These are phyloP conservation scores for Falciphora oryzae DNA, from an alignment of 2,329 filamentous ascomycete species.

Conservation along the genomic window DNA sequence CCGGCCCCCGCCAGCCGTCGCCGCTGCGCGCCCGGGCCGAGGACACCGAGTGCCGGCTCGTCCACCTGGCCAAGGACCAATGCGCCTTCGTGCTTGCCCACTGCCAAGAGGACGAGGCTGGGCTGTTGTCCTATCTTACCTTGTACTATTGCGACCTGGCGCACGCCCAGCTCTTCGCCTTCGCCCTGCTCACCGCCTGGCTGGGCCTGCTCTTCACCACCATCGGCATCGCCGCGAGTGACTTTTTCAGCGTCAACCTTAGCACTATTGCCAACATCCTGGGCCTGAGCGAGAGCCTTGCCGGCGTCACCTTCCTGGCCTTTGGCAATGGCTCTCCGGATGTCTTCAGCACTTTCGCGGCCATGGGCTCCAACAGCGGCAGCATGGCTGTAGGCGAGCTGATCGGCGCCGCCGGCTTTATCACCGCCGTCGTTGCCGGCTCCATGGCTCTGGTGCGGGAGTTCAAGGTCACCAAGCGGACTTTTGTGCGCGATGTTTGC, in stretches of 20 bases:
- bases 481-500: conserved; percentile 83
- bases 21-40: conserved; percentile 17
- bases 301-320: conserved; percentile 91
- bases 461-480: conserved; percentile 83
- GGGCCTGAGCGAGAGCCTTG: conserved; percentile 91
- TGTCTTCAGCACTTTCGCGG: conserved; percentile 97
- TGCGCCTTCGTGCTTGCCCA: conserved; percentile 80
- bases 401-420: conserved; percentile 91
- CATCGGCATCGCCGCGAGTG: conserved; percentile 94
- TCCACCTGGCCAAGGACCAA: conserved; percentile 72
- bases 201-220: conserved; percentile 88
- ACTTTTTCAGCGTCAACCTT: conserved; percentile 97
- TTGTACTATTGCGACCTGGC: conserved; percentile 83
- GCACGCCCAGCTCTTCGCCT: conserved; percentile 67
- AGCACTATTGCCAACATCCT: conserved; percentile 86
- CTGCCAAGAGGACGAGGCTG: conserved; percentile 84
- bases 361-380: conserved; percentile 95
- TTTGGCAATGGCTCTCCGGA: conserved; percentile 98
- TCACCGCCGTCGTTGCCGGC: conserved; percentile 90
- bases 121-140: conserved; percentile 79
- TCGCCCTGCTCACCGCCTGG: conserved; percentile 74
- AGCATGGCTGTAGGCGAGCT: conserved; percentile 93
- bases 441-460: conserved; percentile 97
- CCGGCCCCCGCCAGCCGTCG: conserved; percentile 4
- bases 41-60: conserved; percentile 62